Base-by-base conservation (phyloP, 768 basidiomycete species). In the Serendipita indica region DNA sequence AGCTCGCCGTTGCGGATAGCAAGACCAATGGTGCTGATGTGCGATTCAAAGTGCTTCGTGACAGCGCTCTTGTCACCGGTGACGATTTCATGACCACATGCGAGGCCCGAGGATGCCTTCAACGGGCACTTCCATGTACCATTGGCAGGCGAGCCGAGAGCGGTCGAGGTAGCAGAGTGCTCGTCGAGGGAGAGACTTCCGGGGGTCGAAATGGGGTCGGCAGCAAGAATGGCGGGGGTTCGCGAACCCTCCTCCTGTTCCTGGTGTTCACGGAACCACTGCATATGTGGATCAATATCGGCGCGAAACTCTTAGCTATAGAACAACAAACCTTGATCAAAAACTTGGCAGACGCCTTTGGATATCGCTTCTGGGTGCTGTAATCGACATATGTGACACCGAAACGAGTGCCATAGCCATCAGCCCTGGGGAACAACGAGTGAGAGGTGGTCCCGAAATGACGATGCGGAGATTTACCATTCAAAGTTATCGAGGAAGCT, bases 381-480 rank as follows among this genome's bases (percentile, higher is more conserved):
- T 81, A 84, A 70, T 85, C 79, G 57, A 86, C 81, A 64, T 84
- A 83, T 22, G 81, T 84, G 58, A 82, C 74, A 58, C 83, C 83
- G 64, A 86, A 86, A 3, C 83, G 79, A 4, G 82, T 83, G 33
- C 66, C 67, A 63, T 83, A 83, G 27, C 83, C 81, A 60, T 84
- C 82, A n/a, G 82, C 80, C 82, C 65, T 69, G 58, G 20, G 6
- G 30, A 39, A 33, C 10, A 35, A 28, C 6, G 41, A 57, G 58
- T 46, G 18, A 33, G 27, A 62, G 18, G 37, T 27, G 20, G 30
- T 32, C 20, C n/a, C 3, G 27, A 52, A 18, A 61, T 22, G 33
- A 37, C n/a, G 32, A 57, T 30, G 28, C 32, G 45, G 59, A n/a
- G 20, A 32, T 18, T 4, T 54, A 69, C 80, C 83, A 83, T 69